These are phyloP conservation scores for Penicillium sp. DNA, from an alignment of 2,329 filamentous ascomycete genomes.

Conservation along the genomic window DNA sequence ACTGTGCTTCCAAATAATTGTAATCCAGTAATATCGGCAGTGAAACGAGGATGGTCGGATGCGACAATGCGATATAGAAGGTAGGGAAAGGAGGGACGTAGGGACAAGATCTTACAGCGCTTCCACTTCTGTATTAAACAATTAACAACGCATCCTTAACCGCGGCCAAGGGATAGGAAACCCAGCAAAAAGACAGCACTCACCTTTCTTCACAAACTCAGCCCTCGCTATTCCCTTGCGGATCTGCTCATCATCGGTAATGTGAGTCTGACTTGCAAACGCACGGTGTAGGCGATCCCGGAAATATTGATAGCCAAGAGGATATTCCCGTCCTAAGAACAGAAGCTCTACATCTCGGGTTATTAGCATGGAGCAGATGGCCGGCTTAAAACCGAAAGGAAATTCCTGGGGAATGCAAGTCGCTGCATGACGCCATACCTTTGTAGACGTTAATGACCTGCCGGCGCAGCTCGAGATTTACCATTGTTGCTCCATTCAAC, in stretches of 20 bases:
- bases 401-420: background rate
- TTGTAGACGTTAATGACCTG: slow-evolving; percentile 89
- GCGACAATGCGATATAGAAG: background rate
- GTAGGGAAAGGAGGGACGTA: background rate
- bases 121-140: slow-evolving; percentile 70
- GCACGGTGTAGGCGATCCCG: slow-evolving; percentile 77
- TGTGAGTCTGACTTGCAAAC: slow-evolving; percentile 71
- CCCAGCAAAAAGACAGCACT: slow-evolving; percentile 10
- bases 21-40: background rate
- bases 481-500: slow-evolving; percentile 29
- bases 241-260: slow-evolving; percentile 74
- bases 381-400: background rate
- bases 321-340: slow-evolving; percentile 81
- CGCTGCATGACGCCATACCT: slow-evolving; percentile 52
- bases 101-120: slow-evolving; percentile 65
- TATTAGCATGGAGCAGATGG: background rate
- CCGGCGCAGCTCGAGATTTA: slow-evolving; percentile 63
- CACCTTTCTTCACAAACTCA: slow-evolving; percentile 89
- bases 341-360: slow-evolving; percentile 65
- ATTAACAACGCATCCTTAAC: slow-evolving; percentile 1
- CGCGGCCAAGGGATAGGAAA: background rate
- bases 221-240: slow-evolving; percentile 71
- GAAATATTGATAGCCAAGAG: slow-evolving; percentile 80
- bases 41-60: background rate
- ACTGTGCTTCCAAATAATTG: background rate